Evolutionary conservation across 371 early-diverging fungal species (phyloP), one percentile per base, ranked within the genome.

Genomic region (Rhizopus stolonifer): DNA sequence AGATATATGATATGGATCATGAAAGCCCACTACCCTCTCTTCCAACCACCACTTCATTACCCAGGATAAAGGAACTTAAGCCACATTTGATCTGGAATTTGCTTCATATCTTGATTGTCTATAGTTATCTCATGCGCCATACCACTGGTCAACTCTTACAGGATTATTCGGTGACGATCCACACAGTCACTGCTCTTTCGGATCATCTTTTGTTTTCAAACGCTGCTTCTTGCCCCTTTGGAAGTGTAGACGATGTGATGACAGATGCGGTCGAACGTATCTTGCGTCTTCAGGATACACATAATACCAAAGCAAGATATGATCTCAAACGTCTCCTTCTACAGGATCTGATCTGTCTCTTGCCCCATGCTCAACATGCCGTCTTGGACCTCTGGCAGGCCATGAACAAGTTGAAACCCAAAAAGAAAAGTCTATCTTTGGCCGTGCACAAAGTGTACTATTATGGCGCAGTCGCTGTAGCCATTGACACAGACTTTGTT

Each of bases 81-180:
- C 56, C 65, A 1, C 58, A 56, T 45, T 26, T 70, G 0, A 21
- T 49, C 6, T 74, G 67, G 64, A 61, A 68, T 29, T n/a, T 64
- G 46, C 29, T 69, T 9, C 52, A 68, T 45, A 57, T 67, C 5
- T 13, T 59, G 8, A 60, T 55, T 22, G 64, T 61, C 2, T 75
- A 75, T 45, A 61, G 67, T n/a, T 75, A 75, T 36, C 22, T 69
- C 19, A 60, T 69, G 60, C 69, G 75, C 8, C 69, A 67, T 18
- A 39, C 58, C 1, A 38, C 69, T 46, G 75, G 72, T 3, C 65
- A 66, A 9, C 15, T 67, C 2, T 29, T 51, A 1, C 72, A 75
- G 11, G 65, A 71, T 49, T 19, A 26, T 3, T 21, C 32, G n/a
- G 51, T 60, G 14, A 58, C 66, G 4, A 18, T 63, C 1, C 2